These are phyloP conservation scores for Solanum lignicaule DNA, from an alignment of 257 asterid species.

Conservation along the genomic window DNA sequence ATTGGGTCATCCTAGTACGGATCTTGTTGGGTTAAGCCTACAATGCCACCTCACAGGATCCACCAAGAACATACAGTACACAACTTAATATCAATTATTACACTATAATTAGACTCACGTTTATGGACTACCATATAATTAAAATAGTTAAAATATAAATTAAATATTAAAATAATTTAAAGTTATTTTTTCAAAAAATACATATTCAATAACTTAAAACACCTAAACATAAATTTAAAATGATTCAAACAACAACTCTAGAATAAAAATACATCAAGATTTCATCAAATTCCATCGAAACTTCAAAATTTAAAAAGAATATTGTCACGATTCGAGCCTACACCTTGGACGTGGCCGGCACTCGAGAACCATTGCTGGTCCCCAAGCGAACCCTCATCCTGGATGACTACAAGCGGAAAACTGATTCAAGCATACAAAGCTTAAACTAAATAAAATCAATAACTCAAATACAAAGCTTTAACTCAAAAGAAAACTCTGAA, in stretches of 20 bases:
- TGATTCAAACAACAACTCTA: background rate
- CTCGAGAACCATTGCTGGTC: too few species aligned
- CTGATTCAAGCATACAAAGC: too few species aligned
- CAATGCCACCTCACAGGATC: background rate
- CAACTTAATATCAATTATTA: too few species aligned
- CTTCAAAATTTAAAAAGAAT: background rate
- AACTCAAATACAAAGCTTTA: too few species aligned
- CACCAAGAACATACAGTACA: background rate
- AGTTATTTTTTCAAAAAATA: background rate
- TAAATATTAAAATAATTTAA: background rate
- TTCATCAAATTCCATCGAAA: background rate
- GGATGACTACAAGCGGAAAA: too few species aligned
- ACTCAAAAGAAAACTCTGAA: too few species aligned
- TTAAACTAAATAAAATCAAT: too few species aligned
- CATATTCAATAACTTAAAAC: background rate
- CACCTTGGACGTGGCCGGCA: too few species aligned
- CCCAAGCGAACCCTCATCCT: too few species aligned
- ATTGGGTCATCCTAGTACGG: background rate
- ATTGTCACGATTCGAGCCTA: too few species aligned
- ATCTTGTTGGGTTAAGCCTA: background rate
- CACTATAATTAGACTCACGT: too few species aligned
- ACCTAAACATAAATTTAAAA: background rate
- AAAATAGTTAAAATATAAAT: background rate
- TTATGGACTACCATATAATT: background rate
- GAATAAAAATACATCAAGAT: too few species aligned